Evolutionary conservation across 2,329 filamentous ascomycete genomes (phyloP), one percentile per base, ranked within the genome.

Genomic region (Fonsecaea pedrosoi): DNA sequence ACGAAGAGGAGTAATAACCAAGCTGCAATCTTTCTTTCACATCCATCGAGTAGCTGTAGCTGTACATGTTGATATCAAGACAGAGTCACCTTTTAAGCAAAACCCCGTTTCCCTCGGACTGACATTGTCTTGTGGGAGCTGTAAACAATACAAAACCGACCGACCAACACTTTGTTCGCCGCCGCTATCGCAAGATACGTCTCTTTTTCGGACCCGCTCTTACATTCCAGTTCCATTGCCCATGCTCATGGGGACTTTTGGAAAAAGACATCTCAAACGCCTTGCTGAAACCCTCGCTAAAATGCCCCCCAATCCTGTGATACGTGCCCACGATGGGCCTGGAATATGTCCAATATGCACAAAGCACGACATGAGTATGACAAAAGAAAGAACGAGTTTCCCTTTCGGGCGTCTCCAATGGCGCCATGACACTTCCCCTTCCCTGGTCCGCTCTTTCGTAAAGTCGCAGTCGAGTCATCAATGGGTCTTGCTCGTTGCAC

Each of bases 231-330:
- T 55, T 18, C 53, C 53, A 35, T 55, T 35, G 13, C 53, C 53
- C 15, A 35, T 37, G 53, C 53, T 21, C n/a, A 1, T 34, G 10
- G 10, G 30, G 30, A 34, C 32, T 10, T 54, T 30, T 30, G 10
- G 1, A 15, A 54, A 32, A n/a, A 12, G 21, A 32, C 53, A 34
- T 34, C 34, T 9, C 15, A n/a, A 62, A 62, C 60, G 60, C 60
- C 60, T 32, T 63, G 60, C 60, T 63, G 25, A 12, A 37, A 55
- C 4, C 45, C 45, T 8, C 45, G 18, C 45, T 50, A 25, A 50
- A 21, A 50, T 50, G 13, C 18, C 45, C 15, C 45, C 21, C 18
- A 21, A 50, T 50, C 45, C 45, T 25, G 45, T 50, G 15, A 50
- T 25, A 25, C 45, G 15, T 21, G 21, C 18, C 40, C 45, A 50